Conservation (phyloP, 257 asterid species). For the Prunella vulgaris region DNA sequence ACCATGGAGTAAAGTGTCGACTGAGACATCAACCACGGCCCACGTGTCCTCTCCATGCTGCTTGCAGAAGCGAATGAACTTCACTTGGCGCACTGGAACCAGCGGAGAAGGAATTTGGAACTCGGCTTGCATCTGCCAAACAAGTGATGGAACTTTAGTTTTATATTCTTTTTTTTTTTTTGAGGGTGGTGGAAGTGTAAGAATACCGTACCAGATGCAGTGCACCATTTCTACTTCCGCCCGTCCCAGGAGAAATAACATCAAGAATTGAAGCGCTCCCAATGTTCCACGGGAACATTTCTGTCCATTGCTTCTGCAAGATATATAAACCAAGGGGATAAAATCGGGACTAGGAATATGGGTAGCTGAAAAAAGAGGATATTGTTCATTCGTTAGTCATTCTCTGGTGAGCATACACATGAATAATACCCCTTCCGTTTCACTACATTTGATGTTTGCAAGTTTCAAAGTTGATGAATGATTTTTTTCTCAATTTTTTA, state of each 20-base stretch:
- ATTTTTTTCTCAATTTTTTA: no score
- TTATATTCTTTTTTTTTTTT: not conserved
- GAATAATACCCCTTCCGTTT: no score
- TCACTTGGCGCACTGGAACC: slow-evolving; percentile 54
- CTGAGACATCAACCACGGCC: slow-evolving; percentile 87
- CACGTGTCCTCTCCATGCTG: slow-evolving; percentile 67
- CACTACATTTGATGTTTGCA: not conserved
- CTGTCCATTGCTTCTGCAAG: slow-evolving; percentile 46
- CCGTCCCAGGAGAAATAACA: slow-evolving; percentile 34
- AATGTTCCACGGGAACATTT: slow-evolving; percentile 47
- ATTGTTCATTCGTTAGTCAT: not conserved
- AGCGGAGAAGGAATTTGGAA: slow-evolving; percentile 75
- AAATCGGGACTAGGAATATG: not conserved
- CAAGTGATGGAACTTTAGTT: not conserved
- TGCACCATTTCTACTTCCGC: slow-evolving; percentile 35
- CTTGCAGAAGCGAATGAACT: slow-evolving; percentile 81
- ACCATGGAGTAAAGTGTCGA: slow-evolving; percentile 43
- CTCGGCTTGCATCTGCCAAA: slow-evolving; percentile 69
- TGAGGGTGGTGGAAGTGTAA: not conserved
- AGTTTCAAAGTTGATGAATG: not conserved
- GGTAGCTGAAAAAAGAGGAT: not conserved
- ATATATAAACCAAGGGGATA: not conserved
- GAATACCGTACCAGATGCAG: slow-evolving; percentile 56
- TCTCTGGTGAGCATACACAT: not conserved
- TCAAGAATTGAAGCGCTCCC: slow-evolving; percentile 41